phyloP scores from a whole-genome alignment of 179 eudicot species.

The Beta corolliflora region DNA sequence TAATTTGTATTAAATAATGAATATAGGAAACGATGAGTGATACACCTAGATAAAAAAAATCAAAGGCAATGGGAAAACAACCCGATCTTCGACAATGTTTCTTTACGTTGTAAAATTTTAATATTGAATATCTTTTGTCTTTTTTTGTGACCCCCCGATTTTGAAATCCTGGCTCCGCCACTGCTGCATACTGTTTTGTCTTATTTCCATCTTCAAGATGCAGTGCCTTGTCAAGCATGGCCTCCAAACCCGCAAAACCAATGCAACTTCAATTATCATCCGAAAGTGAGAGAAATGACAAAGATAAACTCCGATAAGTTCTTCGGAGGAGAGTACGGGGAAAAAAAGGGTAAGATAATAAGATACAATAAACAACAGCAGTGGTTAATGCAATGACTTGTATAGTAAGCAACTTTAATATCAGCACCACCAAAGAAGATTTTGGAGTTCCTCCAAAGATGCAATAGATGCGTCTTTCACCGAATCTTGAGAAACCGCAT shows the following conservation, averaged over 20 bases:
- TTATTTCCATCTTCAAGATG: slow-evolving; percentile 85
- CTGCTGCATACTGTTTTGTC: slow-evolving; percentile 62
- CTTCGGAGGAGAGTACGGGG: no score
- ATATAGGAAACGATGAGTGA: no score
- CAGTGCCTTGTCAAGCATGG: slow-evolving; percentile 97
- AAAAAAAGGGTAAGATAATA: neutral
- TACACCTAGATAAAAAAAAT: no score
- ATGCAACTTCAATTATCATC: slow-evolving; percentile 13
- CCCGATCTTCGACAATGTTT: no score
- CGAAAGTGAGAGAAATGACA: no score
- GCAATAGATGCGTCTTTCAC: no score
- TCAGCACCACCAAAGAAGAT: slow-evolving; percentile 94
- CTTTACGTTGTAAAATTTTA: no score
- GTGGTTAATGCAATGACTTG: slow-evolving; percentile 4
- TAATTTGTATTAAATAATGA: no score
- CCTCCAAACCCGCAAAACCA: slow-evolving; percentile 82
- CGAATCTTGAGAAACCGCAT: slow-evolving; percentile 56
- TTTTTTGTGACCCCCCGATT: no score
- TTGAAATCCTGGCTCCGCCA: no score
- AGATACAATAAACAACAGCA: slow-evolving; percentile 7
- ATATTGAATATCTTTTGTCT: no score
- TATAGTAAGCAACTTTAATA: slow-evolving; percentile 76
- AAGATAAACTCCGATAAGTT: slow-evolving; percentile 6
- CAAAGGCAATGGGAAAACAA: no score
- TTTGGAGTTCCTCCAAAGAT: slow-evolving; percentile 90